Evolutionary conservation across 2,329 filamentous ascomycete genomes (phyloP).

Genomic region (Plectosphaerella sp.): DNA sequence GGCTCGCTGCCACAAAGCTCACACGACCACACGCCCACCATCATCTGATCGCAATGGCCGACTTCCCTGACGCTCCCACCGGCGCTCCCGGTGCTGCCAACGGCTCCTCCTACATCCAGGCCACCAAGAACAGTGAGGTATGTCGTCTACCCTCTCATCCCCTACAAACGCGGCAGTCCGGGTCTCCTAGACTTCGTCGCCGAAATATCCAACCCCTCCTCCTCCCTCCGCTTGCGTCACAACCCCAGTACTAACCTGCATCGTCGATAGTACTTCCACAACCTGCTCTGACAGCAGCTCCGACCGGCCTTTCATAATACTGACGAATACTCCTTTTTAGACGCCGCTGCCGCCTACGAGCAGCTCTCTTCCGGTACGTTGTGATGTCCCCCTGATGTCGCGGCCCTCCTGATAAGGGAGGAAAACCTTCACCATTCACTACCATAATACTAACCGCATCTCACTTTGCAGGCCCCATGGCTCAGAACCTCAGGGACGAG

Average conservation of each 20-base stretch:
- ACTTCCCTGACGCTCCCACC: conserved; percentile 27
- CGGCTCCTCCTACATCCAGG: conserved; percentile 39
- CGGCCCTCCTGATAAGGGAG: not conserved
- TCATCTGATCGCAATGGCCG: conserved; percentile 31
- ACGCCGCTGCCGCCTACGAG: conserved; percentile 44
- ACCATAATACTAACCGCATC: conserved; percentile 6
- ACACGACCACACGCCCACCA: conserved; percentile 7
- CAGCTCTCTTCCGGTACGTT: conserved; percentile 42
- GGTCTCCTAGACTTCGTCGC: not conserved
- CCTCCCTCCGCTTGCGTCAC: conserved; percentile 1
- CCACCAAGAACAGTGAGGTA: conserved; percentile 52
- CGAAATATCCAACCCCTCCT: not conserved
- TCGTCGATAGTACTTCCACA: conserved; percentile 26
- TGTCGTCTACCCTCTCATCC: conserved; percentile 21
- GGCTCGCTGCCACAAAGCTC: not conserved
- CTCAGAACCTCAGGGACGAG: conserved; percentile 54
- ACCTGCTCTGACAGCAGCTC: not conserved
- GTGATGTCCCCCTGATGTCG: not conserved
- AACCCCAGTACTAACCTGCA: conserved; percentile 22
- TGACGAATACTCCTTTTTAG: conserved; percentile 29
- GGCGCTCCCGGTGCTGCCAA: conserved; percentile 32
- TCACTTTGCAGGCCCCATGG: conserved; percentile 46
- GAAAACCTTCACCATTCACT: not conserved
- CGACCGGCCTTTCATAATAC: conserved; percentile 13
- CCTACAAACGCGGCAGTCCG: no score